These are phyloP conservation scores for Ampelocalamus luodianensis DNA, from an alignment of 176 grass and related monocot species.

Conservation along the genomic window DNA sequence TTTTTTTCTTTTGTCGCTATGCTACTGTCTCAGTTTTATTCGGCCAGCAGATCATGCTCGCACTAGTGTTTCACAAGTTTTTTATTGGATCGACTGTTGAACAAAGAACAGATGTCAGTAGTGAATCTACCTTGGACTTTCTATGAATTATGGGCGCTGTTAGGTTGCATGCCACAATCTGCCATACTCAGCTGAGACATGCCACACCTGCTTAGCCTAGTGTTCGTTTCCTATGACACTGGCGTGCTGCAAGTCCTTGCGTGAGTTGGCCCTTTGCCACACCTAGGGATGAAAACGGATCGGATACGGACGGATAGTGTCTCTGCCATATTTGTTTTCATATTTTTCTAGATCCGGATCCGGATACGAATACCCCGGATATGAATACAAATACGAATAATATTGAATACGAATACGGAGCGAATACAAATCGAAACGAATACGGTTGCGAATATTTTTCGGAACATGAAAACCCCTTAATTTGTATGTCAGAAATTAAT, in stretches of 20 bases:
- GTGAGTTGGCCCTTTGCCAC: not conserved
- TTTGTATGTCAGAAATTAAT: too few species aligned
- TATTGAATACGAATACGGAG: too few species aligned
- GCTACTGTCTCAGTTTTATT: not conserved
- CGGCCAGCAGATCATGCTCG: not conserved
- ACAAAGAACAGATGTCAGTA: not conserved
- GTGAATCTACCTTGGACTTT: not conserved
- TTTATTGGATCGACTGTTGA: not conserved
- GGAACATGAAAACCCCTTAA: too few species aligned
- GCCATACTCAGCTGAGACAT: not conserved
- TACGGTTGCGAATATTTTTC: too few species aligned
- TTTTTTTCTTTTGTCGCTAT: not conserved
- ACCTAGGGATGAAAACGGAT: too few species aligned
- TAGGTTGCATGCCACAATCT: not conserved
- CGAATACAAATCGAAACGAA: too few species aligned
- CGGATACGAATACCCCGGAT: too few species aligned
- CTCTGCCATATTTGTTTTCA: too few species aligned
- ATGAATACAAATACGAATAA: too few species aligned
- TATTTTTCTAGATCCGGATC: too few species aligned
- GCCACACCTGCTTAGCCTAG: not conserved
- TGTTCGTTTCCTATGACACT: conserved; percentile 15
- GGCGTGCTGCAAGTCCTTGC: not conserved
- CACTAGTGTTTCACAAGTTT: not conserved
- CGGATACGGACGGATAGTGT: too few species aligned
- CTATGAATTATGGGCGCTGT: not conserved